phyloP scores from a whole-genome alignment of 2,329 filamentous ascomycete genomes.

The Colletotrichum lini region DNA sequence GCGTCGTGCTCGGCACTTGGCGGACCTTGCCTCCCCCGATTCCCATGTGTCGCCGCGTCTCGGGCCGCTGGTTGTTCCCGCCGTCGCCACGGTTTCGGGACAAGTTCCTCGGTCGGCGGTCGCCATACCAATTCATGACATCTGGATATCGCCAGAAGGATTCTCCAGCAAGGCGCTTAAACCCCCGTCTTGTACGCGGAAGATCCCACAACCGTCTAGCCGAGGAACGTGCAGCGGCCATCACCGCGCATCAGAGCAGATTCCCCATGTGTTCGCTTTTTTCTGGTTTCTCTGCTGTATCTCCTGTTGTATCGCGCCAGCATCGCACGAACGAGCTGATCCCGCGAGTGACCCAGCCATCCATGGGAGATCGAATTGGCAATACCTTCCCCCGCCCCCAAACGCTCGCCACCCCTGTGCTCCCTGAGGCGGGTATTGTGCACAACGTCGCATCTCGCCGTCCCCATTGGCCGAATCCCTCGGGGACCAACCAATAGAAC shows the following conservation, averaged over 20 bases:
- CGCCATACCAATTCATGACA: conserved; percentile 22
- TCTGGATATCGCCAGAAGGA: conserved; percentile 20
- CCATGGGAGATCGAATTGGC: conserved; percentile 3
- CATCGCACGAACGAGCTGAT: conserved; percentile 36
- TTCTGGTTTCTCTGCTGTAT: not conserved
- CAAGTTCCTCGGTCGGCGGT: not conserved
- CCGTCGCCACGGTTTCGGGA: conserved; percentile 5
- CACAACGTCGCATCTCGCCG: conserved; percentile 31
- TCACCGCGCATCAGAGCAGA: not conserved
- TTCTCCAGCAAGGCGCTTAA: conserved; percentile 30
- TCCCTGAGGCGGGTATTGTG: conserved; percentile 41
- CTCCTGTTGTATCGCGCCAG: conserved; percentile 36
- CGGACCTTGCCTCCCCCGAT: not conserved
- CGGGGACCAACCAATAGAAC: conserved; percentile 35
- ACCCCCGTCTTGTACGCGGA: not conserved
- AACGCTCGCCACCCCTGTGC: conserved; percentile 12
- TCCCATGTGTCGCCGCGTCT: not conserved
- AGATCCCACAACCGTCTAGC: not conserved
- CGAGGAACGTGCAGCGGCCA: not conserved
- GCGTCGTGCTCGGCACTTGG: not conserved
- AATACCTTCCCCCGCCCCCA: not conserved
- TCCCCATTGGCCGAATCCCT: conserved; percentile 28
- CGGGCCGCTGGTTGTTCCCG: conserved; percentile 19
- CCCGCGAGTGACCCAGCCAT: conserved; percentile 14
- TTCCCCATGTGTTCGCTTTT: conserved; percentile 1